Conservation (phyloP, 345 rosid species). For the Acer negundo region DNA sequence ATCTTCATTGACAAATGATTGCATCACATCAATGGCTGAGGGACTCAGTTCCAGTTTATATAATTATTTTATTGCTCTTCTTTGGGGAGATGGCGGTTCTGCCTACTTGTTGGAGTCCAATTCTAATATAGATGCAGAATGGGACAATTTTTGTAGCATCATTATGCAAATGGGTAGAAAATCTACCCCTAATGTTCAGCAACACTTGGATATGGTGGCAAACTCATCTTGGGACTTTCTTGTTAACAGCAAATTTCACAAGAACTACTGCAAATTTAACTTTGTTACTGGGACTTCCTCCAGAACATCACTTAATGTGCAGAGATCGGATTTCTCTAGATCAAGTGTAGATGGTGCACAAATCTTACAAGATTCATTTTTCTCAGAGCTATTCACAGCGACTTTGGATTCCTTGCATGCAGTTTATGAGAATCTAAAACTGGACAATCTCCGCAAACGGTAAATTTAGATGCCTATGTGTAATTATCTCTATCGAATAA, state of each 20-base stretch:
- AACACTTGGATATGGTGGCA: conserved; percentile 32
- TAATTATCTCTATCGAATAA: conserved; percentile 2
- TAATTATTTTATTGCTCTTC: conserved; percentile 71
- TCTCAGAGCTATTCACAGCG: conserved; percentile 55
- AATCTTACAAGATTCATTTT: conserved; percentile 40
- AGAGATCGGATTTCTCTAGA: conserved; percentile 32
- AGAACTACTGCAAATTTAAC: conserved; percentile 52
- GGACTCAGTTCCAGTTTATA: conserved; percentile 69
- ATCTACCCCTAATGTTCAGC: conserved; percentile 38
- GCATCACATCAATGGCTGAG: conserved; percentile 86
- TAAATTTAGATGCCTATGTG: conserved; percentile 30
- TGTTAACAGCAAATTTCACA: conserved; percentile 77
- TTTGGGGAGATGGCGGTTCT: conserved; percentile 73
- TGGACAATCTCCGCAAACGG: conserved; percentile 88
- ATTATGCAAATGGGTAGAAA: conserved; percentile 64
- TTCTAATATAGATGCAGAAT: conserved; percentile 61
- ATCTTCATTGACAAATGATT: conserved; percentile 81
- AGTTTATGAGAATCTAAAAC: conserved; percentile 86
- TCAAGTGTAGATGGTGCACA: conserved; percentile 37
- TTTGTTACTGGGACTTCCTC: conserved; percentile 40
- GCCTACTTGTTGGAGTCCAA: conserved; percentile 47
- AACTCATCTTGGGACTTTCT: conserved; percentile 90
- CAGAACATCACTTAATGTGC: conserved; percentile 29
- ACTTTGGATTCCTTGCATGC: conserved; percentile 85
- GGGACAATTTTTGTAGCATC: conserved; percentile 66